Evolutionary conservation across 2,329 filamentous ascomycete species (phyloP), one percentile per base, ranked within the genome.

Genomic region (Eurotiales sp.): DNA sequence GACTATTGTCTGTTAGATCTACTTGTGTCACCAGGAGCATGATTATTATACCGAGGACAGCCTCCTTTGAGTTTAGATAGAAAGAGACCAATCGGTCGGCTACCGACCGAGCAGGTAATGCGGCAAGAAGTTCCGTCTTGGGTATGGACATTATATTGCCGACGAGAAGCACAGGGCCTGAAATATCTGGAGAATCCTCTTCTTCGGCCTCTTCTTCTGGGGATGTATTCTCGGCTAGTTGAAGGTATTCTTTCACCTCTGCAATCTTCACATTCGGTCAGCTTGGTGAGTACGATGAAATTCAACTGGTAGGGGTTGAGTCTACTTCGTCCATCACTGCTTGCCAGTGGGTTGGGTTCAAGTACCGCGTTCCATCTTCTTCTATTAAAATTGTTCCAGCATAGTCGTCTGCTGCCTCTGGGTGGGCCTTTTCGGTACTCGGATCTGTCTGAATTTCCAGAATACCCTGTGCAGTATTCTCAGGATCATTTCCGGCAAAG

Each of bases 1-100:
- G 4, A 55, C 59, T 61, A 32, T 32, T 32, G 4, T 14, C 29
- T 8, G 4, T 5, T 32, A 12, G 29, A 11, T 32, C 29, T 12
- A 14, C 10, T 12, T 12, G 4, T 32, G 29, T 32, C 4, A 3
- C 29, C 4, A 32, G n/a, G n/a, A n/a, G n/a, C n/a, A n/a, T n/a
- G n/a, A n/a, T n/a, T n/a, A n/a, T n/a, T 32, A 4, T 8, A 46
- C 44, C 44, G 21, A 46, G 29, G 1, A 22, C 36, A 22, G 44
- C 23, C 21, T 46, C 44, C 36, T 46, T 46, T 11, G 44, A 46
- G 14, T 46, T 46, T 30, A 46, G 21, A 21, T 32, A 37, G 15
- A 46, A 17, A 15, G 44, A 46, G 23, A 46, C 44, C 17, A 46
- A 21, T 22, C 44, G 44, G 30, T 46, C 44, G 34, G 44, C 44